These are phyloP conservation scores for Phytophthora pinifolia DNA, from an alignment of 352 stramenopile genomes.

Conservation along the genomic window DNA sequence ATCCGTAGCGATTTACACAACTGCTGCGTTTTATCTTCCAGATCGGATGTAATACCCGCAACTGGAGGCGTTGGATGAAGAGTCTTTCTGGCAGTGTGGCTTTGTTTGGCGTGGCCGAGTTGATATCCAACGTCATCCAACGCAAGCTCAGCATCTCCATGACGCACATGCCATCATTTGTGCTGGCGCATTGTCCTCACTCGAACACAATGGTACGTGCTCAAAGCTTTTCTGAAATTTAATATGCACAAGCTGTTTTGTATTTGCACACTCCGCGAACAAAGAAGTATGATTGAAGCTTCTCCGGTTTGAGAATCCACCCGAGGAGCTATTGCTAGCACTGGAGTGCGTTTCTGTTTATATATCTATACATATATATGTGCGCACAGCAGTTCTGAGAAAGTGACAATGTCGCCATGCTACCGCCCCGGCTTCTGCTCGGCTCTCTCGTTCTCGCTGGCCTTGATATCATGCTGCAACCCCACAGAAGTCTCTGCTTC, in stretches of 20 bases:
- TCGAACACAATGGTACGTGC: no score
- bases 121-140: conserved; percentile 5
- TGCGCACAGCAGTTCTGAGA: no score
- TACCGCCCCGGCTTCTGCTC: neutral
- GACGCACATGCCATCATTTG: conserved; percentile 22
- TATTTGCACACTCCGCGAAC: no score
- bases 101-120: conserved; percentile 13
- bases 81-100: conserved; percentile 3
- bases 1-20: conserved; percentile 5
- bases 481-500: conserved; percentile 3
- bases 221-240: no score
- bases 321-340: no score
- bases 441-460: neutral
- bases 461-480: neutral
- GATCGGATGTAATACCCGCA: conserved; percentile 21
- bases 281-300: no score
- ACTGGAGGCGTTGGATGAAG: conserved; percentile 9
- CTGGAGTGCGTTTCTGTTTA: no score
- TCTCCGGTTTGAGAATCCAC: no score
- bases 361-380: no score
- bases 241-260: neutral
- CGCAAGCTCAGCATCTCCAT: conserved; percentile 17
- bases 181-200: no score
- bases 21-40: conserved; percentile 11
- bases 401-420: conserved; percentile 4